Evolutionary conservation across 305 asterid species (phyloP), one percentile per base, ranked within the genome.

Genomic region (Fraxinus ornus): DNA sequence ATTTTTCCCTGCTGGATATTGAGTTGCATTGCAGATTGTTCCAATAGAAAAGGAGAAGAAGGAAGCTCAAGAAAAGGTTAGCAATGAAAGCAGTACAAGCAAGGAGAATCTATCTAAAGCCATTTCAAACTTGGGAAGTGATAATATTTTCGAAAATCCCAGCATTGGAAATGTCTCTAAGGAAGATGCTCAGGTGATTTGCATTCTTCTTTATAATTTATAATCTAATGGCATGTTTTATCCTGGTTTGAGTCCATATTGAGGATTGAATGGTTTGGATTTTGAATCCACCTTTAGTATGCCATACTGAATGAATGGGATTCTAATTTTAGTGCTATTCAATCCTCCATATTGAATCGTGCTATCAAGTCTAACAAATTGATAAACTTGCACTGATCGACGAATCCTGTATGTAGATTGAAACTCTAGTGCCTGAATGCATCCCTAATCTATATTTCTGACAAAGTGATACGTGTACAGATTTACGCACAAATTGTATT

Each of bases 21-120:
- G 10, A 22, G 30, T 64, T 64, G 72, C 72, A 64, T 66, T 66
- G 36, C 89, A 94, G 98, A 82, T 92, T 81, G 93, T 87, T 85
- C 92, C 87, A 77, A 88, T 93, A 26, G 93, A 90, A 78, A 92
- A 86, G 83, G 88, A 91, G 79, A 90, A 88, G 22, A 76, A 52
- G 82, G 92, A 84, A 75, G 86, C 86, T 68, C 71, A 10, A 1
- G 87, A 84, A 76, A 83, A 82, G 57, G 85, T 21, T 6, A 70
- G 79, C 35, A 60, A 70, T 10, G 90, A 83, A 85, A 88, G 85
- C 55, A 13, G 78, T 57, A 77, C 76, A 75, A 78, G 76, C 80
- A 52, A 19, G 9, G 79, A 49, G 74, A 85, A 79, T 70, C 87
- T 79, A 28, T n/a, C 88, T 44, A 80, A 66, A 64, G 79, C 78